These are phyloP conservation scores for Microsporum ferrugineum DNA, from an alignment of 2,329 filamentous ascomycete genomes.

Conservation along the genomic window DNA sequence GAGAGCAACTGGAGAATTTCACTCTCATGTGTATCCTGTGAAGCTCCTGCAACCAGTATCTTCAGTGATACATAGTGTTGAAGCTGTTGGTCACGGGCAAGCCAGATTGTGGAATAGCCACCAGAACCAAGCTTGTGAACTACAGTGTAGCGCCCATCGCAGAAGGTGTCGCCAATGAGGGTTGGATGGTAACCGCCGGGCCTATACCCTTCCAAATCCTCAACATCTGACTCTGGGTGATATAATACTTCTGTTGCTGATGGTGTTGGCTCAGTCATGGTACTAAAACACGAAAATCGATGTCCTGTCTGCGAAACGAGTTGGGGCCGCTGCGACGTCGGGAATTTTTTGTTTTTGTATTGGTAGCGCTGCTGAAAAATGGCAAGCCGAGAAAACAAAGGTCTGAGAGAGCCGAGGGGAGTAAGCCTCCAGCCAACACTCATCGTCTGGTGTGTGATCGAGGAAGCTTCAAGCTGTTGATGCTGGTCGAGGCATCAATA, in stretches of 20 bases:
- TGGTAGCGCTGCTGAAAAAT: no score
- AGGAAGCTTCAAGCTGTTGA: no score
- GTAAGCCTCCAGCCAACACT: no score
- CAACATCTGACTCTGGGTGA: constrained; percentile 12
- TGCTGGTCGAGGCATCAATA: no score
- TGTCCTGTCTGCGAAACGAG: no score
- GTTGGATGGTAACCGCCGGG: constrained; percentile 27
- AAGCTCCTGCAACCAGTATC: constrained; percentile 13
- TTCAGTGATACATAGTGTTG: constrained; percentile 17
- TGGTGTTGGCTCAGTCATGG: no score
- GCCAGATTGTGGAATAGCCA: constrained; percentile 17
- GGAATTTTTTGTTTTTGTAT: no score
- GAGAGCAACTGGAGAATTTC: constrained; percentile 9
- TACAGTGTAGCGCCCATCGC: constrained; percentile 11
- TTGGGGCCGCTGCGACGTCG: no score
- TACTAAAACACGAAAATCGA: no score
- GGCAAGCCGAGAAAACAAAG: no score
- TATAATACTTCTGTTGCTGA: background rate
- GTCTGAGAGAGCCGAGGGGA: no score
- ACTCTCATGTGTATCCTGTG: constrained; percentile 7
- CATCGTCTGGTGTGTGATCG: no score
- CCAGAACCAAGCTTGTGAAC: constrained; percentile 18
- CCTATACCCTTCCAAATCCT: constrained; percentile 19
- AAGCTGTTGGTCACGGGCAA: constrained; percentile 8
- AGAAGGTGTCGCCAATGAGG: constrained; percentile 16